These are phyloP conservation scores for Oemleria cerasiformis DNA, from an alignment of 306 rosid species.

Conservation along the genomic window DNA sequence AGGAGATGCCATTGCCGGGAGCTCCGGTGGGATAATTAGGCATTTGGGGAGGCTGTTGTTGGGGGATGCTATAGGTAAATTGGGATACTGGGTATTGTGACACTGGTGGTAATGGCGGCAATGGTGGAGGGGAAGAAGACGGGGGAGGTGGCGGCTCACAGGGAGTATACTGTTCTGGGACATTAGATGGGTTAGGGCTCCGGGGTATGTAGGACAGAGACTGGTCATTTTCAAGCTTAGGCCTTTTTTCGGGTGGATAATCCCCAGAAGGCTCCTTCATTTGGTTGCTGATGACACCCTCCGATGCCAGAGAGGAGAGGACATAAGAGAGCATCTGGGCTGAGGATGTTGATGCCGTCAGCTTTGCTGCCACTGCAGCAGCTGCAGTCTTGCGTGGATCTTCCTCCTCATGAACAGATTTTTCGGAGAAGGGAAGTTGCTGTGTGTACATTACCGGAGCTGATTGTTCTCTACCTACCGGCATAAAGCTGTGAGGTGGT, in stretches of 20 bases:
- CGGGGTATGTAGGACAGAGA: conserved; percentile 46
- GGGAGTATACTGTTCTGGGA: conserved; percentile 55
- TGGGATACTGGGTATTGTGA: conserved; percentile 66
- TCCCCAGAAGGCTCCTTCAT: conserved; percentile 55
- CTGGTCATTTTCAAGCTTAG: conserved; percentile 66
- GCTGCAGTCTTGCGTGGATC: conserved; percentile 95
- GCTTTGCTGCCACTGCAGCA: conserved; percentile 97
- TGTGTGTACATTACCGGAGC: conserved; percentile 74
- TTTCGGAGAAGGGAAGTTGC: conserved; percentile 47
- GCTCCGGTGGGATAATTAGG: conserved; percentile 54
- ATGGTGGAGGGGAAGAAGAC: conserved; percentile 76
- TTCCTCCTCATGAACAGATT: conserved; percentile 56
- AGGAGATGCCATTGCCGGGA: conserved; percentile 45
- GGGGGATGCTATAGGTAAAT: conserved; percentile 58
- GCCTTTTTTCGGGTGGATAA: conserved; percentile 74
- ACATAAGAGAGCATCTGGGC: conserved; percentile 93
- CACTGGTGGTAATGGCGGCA: conserved; percentile 84
- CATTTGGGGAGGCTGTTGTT: conserved; percentile 45
- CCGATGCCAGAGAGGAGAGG: conserved; percentile 91
- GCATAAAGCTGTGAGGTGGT: conserved; percentile 46
- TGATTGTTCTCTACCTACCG: conserved; percentile 67
- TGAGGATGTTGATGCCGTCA: conserved; percentile 90
- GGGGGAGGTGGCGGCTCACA: conserved; percentile 81
- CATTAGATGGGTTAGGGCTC: conserved; percentile 55
- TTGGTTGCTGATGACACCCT: conserved; percentile 75